Base-by-base conservation (phyloP, 768 basidiomycete genomes). In the Naganishia vishniacii region DNA sequence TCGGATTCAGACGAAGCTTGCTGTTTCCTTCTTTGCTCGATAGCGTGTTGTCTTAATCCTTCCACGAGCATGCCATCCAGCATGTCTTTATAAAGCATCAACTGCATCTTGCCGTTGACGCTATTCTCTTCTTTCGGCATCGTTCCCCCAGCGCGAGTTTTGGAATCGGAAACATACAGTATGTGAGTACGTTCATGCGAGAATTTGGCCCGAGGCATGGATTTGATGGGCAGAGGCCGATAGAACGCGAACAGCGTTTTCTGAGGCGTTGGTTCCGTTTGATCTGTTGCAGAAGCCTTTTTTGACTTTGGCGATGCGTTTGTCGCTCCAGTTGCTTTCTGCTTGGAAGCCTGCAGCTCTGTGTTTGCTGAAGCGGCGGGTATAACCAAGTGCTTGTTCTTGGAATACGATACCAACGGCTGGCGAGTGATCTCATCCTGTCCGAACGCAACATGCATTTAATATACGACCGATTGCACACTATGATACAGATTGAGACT, bases 1-100 rank as follows among this genome's bases (percentile, higher is more conserved):
- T 23, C 32, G 15, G 42, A n/a, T 13, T 41, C 53, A 25, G 4
- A 16, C 20, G n/a, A 4, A 23, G 37, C 34, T 31, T 18, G 13
- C 23, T 26, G 16, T 25, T 41, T 7, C 4, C 2, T 34, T 20
- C 12, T 40, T n/a, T 41, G 37, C 7, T 56, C 53, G 11, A 23
- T 37, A 8, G 53, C 53, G n/a, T 56, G 25, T 37, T 56, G 53
- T 16, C 53, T 56, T 18, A 56, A 20, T 1, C 53, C 53, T 40
- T 56, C 53, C 16, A 69, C 56, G 7, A 77, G 49, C 51, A 78
- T 69, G 15, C 69, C 67, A 59, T 74, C 75, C 26, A 78, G 46
- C 29, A 78, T 59, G 63, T 76, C 77, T 59, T 78, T 77, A 69
- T 78, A 78, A 31, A 78, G 65, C 78, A 78, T 78, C 29, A 77